A percentile compares a stretch with the other conserved stretches of the same genome.
Conservation (phyloP, 2,329 filamentous ascomycete species). For the Fusarium austroafricanum region DNA sequence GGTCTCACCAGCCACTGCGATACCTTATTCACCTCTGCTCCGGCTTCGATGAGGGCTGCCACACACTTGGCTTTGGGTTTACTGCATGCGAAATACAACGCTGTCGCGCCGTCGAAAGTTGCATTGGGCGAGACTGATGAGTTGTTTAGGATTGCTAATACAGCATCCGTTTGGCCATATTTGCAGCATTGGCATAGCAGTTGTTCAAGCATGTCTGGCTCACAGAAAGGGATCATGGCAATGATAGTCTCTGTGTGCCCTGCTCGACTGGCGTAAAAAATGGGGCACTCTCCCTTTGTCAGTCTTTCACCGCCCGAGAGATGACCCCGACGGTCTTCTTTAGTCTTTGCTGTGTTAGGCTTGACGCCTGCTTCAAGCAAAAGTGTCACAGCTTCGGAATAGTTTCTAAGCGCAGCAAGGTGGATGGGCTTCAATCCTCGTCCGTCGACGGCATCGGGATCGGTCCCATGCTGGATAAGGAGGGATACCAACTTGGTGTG, state of each 20-base stretch:
- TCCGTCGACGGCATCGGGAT: slow-evolving; percentile 22
- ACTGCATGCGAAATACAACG: slow-evolving; percentile 28
- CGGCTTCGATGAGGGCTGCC: slow-evolving; percentile 24
- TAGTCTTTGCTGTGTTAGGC: slow-evolving; percentile 26
- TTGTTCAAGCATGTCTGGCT: slow-evolving; percentile 22
- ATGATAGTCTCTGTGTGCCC: slow-evolving; percentile 28
- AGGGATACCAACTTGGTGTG: slow-evolving; percentile 25
- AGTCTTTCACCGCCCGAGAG: background rate
- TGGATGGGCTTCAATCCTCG: slow-evolving; percentile 36
- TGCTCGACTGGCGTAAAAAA: slow-evolving; percentile 30
- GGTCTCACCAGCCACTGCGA: slow-evolving; percentile 3
- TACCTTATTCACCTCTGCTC: slow-evolving; percentile 25
- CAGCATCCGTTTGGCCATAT: slow-evolving; percentile 19
- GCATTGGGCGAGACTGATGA: slow-evolving; percentile 32
- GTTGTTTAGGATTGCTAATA: slow-evolving; percentile 17
- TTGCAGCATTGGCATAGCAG: slow-evolving; percentile 36
- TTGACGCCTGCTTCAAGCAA: slow-evolving; percentile 31
- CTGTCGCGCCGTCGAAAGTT: slow-evolving; percentile 13
- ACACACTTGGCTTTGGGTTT: slow-evolving; percentile 16
- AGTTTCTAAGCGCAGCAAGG: slow-evolving; percentile 29
- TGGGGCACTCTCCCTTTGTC: slow-evolving; percentile 27
- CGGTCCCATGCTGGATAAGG: slow-evolving; percentile 20
- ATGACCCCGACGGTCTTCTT: background rate
- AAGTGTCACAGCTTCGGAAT: background rate
- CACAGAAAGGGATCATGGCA: slow-evolving; percentile 36